A percentile compares a stretch with the other conserved stretches of the same genome.
Conservation (phyloP, 192 early-diverging fungal genomes). For the Coemansia sp. region DNA sequence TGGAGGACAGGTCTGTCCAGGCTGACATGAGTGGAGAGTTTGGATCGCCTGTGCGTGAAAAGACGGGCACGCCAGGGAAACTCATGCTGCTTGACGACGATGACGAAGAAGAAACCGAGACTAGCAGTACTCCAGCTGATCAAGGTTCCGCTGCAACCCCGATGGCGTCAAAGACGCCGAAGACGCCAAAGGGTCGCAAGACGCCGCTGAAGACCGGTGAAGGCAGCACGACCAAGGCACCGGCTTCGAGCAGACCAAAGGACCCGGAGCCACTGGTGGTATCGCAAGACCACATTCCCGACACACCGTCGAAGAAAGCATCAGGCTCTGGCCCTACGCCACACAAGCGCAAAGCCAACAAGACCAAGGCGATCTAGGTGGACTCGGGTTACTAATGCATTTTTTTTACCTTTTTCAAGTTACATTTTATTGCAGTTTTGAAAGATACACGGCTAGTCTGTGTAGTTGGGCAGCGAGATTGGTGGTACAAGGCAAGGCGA, state of each 20-base stretch:
- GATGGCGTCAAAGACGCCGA: background rate
- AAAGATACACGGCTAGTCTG: conserved; percentile 8
- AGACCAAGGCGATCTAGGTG: background rate
- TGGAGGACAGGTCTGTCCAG: conserved; percentile 11
- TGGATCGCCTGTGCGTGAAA: background rate
- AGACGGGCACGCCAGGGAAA: background rate
- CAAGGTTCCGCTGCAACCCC: background rate
- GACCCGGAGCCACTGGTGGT: no score
- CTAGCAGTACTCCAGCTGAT: background rate
- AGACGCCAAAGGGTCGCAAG: background rate
- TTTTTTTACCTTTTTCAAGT: background rate
- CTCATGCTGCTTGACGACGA: background rate
- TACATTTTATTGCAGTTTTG: background rate
- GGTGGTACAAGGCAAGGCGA: conserved; percentile 36
- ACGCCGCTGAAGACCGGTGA: background rate
- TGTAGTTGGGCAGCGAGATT: conserved; percentile 35
- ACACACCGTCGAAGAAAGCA: background rate
- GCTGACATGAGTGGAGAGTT: conserved; percentile 7
- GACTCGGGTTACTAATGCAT: background rate
- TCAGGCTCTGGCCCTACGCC: background rate
- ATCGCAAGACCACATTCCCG: background rate
- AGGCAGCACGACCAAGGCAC: background rate
- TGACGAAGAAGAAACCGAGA: background rate
- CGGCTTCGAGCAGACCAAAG: background rate
- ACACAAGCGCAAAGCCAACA: conserved; percentile 15